Conservation (phyloP, 257 asterid species). For the Plantago major region DNA sequence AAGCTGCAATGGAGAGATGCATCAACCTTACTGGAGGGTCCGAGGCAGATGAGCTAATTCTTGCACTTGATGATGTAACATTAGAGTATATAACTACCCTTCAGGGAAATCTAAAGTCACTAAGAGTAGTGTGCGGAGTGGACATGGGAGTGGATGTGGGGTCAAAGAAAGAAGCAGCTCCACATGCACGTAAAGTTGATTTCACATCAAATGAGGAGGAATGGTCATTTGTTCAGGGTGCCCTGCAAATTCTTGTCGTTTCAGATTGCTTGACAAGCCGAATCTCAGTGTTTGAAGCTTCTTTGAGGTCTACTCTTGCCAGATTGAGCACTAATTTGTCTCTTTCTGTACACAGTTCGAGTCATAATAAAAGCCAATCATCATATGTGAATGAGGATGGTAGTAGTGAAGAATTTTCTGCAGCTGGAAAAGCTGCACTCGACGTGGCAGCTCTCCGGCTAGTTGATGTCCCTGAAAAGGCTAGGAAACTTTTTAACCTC, state of each 20-base stretch:
- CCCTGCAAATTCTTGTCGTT: constrained; percentile 92
- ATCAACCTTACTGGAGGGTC: constrained; percentile 91
- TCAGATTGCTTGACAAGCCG: constrained; percentile 86
- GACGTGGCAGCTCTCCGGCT: constrained; percentile 92
- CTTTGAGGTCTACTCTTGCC: constrained; percentile 87
- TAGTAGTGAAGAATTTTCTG: constrained; percentile 59
- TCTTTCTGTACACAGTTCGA: constrained; percentile 54
- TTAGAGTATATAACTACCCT: constrained; percentile 79
- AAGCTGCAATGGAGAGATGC: constrained; percentile 96
- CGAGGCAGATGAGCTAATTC: constrained; percentile 88
- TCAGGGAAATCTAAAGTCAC: constrained; percentile 83
- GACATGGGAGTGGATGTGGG: constrained; percentile 48
- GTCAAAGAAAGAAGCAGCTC: constrained; percentile 67
- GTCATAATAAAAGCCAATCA: constrained; percentile 53
- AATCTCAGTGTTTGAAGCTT: constrained; percentile 94
- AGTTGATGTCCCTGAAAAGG: constrained; percentile 76
- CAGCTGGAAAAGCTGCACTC: constrained; percentile 81
- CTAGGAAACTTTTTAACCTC: constrained; percentile 81
- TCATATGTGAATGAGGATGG: constrained; percentile 49
- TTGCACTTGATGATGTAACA: constrained; percentile 78
- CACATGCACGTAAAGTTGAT: constrained; percentile 64
- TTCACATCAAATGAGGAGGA: constrained; percentile 84
- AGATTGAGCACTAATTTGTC: constrained; percentile 87
- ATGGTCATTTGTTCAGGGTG: constrained; percentile 98
- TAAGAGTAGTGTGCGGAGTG: constrained; percentile 83